A percentile compares a stretch with the other conserved stretches of the same genome.
phyloP scores from a whole-genome alignment of 345 rosid species.

The Rubroshorea leprosula region DNA sequence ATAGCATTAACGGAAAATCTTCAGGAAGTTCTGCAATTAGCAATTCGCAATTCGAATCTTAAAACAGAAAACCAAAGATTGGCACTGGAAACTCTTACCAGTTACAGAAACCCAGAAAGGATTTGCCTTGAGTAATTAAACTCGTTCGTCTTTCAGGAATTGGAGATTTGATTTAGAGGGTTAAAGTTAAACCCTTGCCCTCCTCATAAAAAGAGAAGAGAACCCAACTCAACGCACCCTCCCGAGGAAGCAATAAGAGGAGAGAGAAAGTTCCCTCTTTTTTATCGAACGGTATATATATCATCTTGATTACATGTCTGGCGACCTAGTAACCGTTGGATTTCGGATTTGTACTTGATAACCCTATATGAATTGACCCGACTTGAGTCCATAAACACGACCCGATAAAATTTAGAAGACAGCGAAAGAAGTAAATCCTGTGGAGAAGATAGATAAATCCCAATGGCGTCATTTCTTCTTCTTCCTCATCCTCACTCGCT shows the following conservation, averaged over 20 bases:
- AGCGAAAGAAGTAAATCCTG: not conserved
- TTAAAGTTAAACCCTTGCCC: not conserved
- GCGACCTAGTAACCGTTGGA: not conserved
- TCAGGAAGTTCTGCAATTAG: not conserved
- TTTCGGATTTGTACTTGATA: too few relatives aligned
- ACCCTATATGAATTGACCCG: not conserved
- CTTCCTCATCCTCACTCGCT: constrained; percentile 41
- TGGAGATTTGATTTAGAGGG: not conserved
- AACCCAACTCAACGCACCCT: too few relatives aligned
- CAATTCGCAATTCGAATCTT: not conserved
- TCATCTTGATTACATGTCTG: not conserved
- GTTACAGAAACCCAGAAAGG: not conserved
- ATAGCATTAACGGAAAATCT: not conserved
- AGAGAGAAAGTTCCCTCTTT: not conserved
- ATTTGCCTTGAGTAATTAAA: not conserved
- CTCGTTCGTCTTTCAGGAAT: not conserved
- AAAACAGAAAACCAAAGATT: too few relatives aligned
- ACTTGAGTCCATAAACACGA: not conserved
- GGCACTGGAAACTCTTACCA: not conserved
- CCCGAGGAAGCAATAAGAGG: too few relatives aligned
- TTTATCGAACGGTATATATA: not conserved
- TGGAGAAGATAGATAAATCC: not conserved
- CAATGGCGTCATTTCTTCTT: constrained; percentile 23
- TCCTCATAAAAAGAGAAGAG: not conserved
- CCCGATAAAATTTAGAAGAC: not conserved